These are phyloP conservation scores for Podospora conica DNA, from an alignment of 495 filamentous ascomycete genomes.

Conservation along the genomic window DNA sequence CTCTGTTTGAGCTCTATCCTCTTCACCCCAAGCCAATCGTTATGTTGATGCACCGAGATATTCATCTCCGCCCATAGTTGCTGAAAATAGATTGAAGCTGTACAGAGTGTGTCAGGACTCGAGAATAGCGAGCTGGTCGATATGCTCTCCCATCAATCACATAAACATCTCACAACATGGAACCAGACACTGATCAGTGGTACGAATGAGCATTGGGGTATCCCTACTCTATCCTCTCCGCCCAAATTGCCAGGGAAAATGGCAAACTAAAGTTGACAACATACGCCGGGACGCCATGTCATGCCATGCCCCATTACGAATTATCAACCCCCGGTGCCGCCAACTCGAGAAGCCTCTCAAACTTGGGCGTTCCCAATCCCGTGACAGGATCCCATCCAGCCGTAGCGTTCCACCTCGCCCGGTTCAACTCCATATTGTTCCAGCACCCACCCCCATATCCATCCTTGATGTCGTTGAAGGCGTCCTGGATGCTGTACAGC, in stretches of 20 bases:
- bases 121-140: neutral
- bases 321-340: slow-evolving; percentile 24
- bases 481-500: slow-evolving; percentile 52
- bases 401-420: slow-evolving; percentile 54
- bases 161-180: neutral
- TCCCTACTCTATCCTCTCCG: neutral
- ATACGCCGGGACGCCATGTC: neutral
- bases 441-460: slow-evolving; percentile 59
- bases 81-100: neutral
- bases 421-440: slow-evolving; percentile 37
- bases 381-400: slow-evolving; percentile 45
- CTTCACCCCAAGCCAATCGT: neutral
- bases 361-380: slow-evolving; percentile 37
- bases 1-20: neutral
- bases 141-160: neutral
- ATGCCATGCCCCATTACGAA: slow-evolving; percentile 9
- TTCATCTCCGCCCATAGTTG: neutral
- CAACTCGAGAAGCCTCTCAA: slow-evolving; percentile 20
- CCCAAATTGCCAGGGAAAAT: neutral
- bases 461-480: slow-evolving; percentile 56
- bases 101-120: no score
- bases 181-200: neutral
- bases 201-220: neutral
- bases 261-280: neutral
- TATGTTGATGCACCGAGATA: neutral